Conservation (phyloP, 805 yeast genomes). For the Candida corydali region DNA sequence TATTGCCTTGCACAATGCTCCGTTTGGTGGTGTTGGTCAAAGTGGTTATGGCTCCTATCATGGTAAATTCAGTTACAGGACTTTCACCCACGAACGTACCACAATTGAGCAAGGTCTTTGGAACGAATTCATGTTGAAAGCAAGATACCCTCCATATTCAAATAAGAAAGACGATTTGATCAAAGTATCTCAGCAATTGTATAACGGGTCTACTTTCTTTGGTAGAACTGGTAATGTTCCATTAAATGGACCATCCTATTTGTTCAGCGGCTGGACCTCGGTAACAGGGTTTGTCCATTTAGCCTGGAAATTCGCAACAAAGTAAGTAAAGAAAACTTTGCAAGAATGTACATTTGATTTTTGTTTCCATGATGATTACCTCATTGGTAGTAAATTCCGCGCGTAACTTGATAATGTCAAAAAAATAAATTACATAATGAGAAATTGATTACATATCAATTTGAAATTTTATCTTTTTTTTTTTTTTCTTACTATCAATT, state of each 20-base stretch:
- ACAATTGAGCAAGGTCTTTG: conserved; percentile 60
- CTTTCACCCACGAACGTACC: conserved; percentile 77
- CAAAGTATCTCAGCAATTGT: conserved; percentile 21
- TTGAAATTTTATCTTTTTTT: no score
- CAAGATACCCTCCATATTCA: conserved; percentile 64
- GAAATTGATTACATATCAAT: no score
- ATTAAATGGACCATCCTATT: conserved; percentile 26
- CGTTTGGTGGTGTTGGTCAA: conserved; percentile 88
- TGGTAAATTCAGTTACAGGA: conserved; percentile 47
- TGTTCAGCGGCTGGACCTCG: conserved; percentile 30
- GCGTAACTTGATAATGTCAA: no score
- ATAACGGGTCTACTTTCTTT: conserved; percentile 37
- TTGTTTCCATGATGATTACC: no score
- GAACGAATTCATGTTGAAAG: conserved; percentile 54
- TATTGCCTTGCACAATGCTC: conserved; percentile 61
- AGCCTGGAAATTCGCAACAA: conserved; percentile 14
- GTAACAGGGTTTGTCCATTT: conserved; percentile 27
- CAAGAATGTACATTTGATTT: no score
- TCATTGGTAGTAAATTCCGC: no score
- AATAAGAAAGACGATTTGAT: conserved; percentile 29
- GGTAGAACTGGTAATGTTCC: conserved; percentile 32
- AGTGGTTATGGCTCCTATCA: conserved; percentile 86
- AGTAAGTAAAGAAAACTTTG: no score
- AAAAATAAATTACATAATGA: no score
- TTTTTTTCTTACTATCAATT: no score